A percentile compares a stretch with the other conserved stretches of the same genome.
Evolutionary conservation across 1,284 basidiomycete genomes (phyloP).

Genomic region (Exobasidium rhododendri): DNA sequence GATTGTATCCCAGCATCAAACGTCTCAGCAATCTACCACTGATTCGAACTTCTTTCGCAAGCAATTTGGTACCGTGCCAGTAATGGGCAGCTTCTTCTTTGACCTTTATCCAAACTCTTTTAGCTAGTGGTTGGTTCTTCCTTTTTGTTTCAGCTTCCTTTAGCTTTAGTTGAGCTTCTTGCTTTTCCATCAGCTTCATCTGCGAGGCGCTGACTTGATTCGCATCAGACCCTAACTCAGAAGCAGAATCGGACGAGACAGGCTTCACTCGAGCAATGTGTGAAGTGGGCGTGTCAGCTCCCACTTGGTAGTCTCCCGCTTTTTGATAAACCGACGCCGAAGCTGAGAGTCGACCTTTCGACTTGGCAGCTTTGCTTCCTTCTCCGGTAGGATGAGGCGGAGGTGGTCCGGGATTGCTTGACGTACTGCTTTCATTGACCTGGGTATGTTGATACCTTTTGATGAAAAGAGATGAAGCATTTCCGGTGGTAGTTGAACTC

Average conservation of each 20-base stretch:
- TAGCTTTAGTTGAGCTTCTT: neutral
- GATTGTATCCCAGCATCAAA: slow-evolving; percentile 80
- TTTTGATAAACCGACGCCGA: slow-evolving; percentile 26
- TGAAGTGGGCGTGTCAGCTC: slow-evolving; percentile 18
- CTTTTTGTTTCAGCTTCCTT: slow-evolving; percentile 14
- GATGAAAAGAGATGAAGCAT: neutral
- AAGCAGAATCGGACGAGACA: slow-evolving; percentile 26
- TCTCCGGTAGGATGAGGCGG: slow-evolving; percentile 15
- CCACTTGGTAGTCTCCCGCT: slow-evolving; percentile 24
- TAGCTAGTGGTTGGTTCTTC: slow-evolving; percentile 22
- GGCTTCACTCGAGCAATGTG: slow-evolving; percentile 26
- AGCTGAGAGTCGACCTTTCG: neutral
- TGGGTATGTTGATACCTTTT: slow-evolving; percentile 29
- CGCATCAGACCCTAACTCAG: slow-evolving; percentile 31
- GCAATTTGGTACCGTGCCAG: slow-evolving; percentile 91
- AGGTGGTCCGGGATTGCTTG: no score
- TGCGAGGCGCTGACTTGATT: slow-evolving; percentile 37
- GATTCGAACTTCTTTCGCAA: slow-evolving; percentile 91
- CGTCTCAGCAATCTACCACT: slow-evolving; percentile 84
- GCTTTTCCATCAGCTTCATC: neutral
- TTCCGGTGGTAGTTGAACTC: slow-evolving; percentile 24
- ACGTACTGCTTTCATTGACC: slow-evolving; percentile 18
- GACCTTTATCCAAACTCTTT: slow-evolving; percentile 73
- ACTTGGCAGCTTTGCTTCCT: slow-evolving; percentile 18
- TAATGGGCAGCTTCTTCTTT: slow-evolving; percentile 96